A percentile compares a stretch with the other conserved stretches of the same genome.
phyloP scores from a whole-genome alignment of 1,284 basidiomycete genomes.

The Coriolopsis trogii region DNA sequence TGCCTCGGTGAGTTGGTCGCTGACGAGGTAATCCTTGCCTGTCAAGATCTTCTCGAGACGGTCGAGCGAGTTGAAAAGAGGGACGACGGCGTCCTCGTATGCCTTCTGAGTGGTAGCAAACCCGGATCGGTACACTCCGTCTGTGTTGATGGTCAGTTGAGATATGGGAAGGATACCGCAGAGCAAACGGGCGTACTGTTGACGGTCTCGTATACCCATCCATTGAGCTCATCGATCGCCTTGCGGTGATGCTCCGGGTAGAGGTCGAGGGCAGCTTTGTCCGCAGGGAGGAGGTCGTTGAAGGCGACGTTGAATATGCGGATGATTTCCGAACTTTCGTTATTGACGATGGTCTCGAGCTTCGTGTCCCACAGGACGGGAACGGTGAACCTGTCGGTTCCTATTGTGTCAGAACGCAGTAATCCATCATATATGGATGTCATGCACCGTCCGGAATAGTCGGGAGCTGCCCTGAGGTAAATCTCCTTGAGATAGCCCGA shows the following conservation, averaged over 20 bases:
- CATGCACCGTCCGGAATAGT: conserved; percentile 72
- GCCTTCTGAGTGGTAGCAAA: conserved; percentile 86
- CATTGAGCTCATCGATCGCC: conserved; percentile 89
- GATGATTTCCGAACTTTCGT: conserved; percentile 94
- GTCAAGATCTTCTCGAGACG: conserved; percentile 77
- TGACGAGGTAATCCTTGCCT: conserved; percentile 84
- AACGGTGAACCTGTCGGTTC: conserved; percentile 64
- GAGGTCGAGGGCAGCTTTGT: conserved; percentile 51
- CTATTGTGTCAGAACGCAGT: too few relatives aligned
- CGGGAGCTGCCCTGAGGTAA: conserved; percentile 78
- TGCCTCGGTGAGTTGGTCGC: conserved; percentile 85
- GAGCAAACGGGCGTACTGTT: conserved; percentile 67
- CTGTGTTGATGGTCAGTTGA: conserved; percentile 38
- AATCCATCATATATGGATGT: background rate
- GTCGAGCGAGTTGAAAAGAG: conserved; percentile 81
- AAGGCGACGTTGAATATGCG: conserved; percentile 89
- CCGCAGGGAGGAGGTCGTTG: conserved; percentile 67
- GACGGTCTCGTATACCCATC: conserved; percentile 83
- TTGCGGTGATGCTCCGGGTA: conserved; percentile 25
- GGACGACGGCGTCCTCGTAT: conserved; percentile 76
- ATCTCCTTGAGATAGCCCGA: conserved; percentile 83
- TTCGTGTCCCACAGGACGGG: conserved; percentile 98
- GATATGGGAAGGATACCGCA: too few relatives aligned
- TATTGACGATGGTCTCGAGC: conserved; percentile 88
- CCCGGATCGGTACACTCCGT: conserved; percentile 88